Evolutionary conservation across 2,329 filamentous ascomycete genomes (phyloP).

Genomic region (Apiospora kogelbergensis): DNA sequence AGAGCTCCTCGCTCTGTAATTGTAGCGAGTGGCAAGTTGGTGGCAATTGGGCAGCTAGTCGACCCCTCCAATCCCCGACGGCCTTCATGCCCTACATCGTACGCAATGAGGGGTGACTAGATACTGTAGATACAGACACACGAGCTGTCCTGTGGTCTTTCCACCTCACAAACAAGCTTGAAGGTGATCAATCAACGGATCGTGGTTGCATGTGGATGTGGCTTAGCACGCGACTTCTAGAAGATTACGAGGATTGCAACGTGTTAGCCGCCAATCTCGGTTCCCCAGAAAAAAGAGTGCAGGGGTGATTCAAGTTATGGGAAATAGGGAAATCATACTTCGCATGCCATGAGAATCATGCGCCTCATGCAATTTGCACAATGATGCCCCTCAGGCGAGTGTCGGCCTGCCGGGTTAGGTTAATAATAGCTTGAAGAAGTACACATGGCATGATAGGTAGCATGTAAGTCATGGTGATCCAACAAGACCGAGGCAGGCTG

Average conservation of each 20-base stretch:
- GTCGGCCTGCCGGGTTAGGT: not conserved
- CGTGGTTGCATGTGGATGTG: not conserved
- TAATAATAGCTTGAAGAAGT: not conserved
- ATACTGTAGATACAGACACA: not conserved
- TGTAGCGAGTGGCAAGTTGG: not conserved
- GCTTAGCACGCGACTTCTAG: not conserved
- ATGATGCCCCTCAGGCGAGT: not conserved
- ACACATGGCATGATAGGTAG: not conserved
- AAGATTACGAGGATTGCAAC: constrained; percentile 3
- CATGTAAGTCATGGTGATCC: not conserved
- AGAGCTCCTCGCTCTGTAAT: not conserved
- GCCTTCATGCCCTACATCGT: not conserved
- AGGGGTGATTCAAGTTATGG: not conserved
- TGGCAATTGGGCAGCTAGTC: not conserved
- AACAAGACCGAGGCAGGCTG: not conserved
- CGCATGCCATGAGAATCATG: not conserved
- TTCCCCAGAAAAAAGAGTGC: not conserved
- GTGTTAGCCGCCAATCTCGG: not conserved
- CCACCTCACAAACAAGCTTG: not conserved
- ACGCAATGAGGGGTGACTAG: not conserved
- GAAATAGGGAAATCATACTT: not conserved
- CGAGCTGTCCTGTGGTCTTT: not conserved
- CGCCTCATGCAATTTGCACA: not conserved
- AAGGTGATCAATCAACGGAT: not conserved
- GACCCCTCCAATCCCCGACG: not conserved